Conservation (phyloP, 1,284 basidiomycete genomes). For the Apiotrichum gamsii region DNA sequence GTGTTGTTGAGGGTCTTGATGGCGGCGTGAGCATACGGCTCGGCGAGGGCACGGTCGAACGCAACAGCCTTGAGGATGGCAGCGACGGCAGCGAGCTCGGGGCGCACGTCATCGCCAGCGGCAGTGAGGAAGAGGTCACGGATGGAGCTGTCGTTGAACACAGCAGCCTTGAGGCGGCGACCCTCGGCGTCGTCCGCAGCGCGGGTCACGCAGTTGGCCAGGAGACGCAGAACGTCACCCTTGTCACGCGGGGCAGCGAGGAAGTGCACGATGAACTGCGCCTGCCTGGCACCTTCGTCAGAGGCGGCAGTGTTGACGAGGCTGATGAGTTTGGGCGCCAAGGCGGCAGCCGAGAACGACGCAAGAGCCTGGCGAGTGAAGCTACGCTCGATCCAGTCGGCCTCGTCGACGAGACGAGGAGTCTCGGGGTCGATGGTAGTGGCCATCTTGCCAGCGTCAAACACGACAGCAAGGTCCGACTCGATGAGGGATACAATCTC, state of each 20-base stretch:
- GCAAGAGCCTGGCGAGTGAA: constrained; percentile 10
- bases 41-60: constrained; percentile 23
- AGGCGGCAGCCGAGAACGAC: not conserved
- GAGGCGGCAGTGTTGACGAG: constrained; percentile 4
- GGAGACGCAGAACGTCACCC: constrained; percentile 1
- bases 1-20: constrained; percentile 20
- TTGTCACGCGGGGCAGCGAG: not conserved
- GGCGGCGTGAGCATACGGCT: constrained; percentile 20
- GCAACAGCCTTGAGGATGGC: not conserved
- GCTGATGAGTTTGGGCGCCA: not conserved
- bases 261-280: constrained; percentile 23
- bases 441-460: not conserved
- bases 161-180: constrained; percentile 8
- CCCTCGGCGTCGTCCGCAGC: not conserved
- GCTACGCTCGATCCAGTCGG: constrained; percentile 8
- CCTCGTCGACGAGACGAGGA: constrained; percentile 14
- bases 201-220: not conserved
- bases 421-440: constrained; percentile 7
- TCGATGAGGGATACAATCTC: constrained; percentile 54
- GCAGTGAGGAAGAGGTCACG: constrained; percentile 13
- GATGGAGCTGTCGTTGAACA: constrained; percentile 16
- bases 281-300: constrained; percentile 12
- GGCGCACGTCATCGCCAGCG: constrained; percentile 7
- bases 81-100: not conserved
- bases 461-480: constrained; percentile 53